Evolutionary conservation across 2,329 filamentous ascomycete genomes (phyloP).

Genomic region (Ophiosphaerella korrae): DNA sequence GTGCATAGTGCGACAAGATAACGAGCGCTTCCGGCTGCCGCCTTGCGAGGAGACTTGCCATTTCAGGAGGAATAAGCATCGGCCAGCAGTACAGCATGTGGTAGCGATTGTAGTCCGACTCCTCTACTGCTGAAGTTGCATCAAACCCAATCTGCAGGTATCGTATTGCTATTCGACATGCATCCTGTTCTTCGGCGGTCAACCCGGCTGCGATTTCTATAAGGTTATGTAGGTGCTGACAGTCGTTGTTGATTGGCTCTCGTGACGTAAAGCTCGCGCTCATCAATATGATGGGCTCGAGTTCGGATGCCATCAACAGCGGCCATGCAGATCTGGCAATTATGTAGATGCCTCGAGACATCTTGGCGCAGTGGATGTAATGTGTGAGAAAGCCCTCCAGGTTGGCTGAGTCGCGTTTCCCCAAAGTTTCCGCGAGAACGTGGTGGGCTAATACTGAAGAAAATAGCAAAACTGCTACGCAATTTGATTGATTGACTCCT

Average conservation of each 20-base stretch:
- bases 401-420: conserved; percentile 16
- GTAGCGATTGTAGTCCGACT: conserved; percentile 9
- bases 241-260: conserved; percentile 26
- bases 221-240: conserved; percentile 18
- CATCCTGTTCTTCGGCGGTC: conserved; percentile 20
- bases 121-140: conserved; percentile 10
- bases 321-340: conserved; percentile 30
- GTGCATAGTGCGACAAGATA: conserved; percentile 57
- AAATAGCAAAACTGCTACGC: conserved; percentile 43
- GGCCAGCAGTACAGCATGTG: conserved; percentile 46
- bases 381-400: conserved; percentile 34
- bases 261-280: conserved; percentile 22
- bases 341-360: conserved; percentile 22
- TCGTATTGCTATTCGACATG: conserved; percentile 31
- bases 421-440: conserved; percentile 43
- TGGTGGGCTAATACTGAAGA: conserved; percentile 44
- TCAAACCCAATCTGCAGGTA: conserved; percentile 31
- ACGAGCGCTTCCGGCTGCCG: conserved; percentile 52
- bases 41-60: conserved; percentile 44
- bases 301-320: conserved; percentile 29
- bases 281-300: conserved; percentile 30
- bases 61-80: conserved; percentile 42
- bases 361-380: conserved; percentile 37
- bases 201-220: conserved; percentile 21
- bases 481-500: conserved; percentile 34